phyloP scores from a whole-genome alignment of 495 filamentous ascomycete species.

The Polyplosphaeria fusca region DNA sequence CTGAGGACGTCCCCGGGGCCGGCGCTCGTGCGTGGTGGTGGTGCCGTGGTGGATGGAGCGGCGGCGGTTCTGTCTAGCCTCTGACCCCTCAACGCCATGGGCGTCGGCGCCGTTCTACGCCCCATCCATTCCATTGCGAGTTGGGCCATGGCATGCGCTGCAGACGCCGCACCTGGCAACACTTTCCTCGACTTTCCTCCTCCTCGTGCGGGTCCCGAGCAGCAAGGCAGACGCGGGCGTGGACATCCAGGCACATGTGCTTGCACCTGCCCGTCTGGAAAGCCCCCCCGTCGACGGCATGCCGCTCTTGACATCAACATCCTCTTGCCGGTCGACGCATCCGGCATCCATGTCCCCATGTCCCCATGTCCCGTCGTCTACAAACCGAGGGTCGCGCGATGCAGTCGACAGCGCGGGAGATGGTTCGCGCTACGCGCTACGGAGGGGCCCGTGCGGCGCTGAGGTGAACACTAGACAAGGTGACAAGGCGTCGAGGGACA shows the following conservation, averaged over 20 bases:
- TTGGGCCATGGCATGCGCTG: too few relatives aligned
- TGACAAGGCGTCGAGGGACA: slow-evolving; percentile 1
- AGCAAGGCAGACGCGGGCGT: too few relatives aligned
- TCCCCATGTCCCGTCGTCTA: not conserved
- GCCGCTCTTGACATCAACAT: not conserved
- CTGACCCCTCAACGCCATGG: too few relatives aligned
- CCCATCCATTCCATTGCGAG: too few relatives aligned
- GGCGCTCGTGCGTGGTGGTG: too few relatives aligned
- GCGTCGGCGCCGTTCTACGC: too few relatives aligned
- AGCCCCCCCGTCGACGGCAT: slow-evolving; percentile 1
- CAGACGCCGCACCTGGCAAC: too few relatives aligned
- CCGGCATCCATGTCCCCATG: not conserved
- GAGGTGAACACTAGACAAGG: slow-evolving; percentile 6
- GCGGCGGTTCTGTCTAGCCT: too few relatives aligned
- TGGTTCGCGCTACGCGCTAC: slow-evolving; percentile 26
- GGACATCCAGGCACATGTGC: not conserved
- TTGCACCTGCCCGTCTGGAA: slow-evolving; percentile 14
- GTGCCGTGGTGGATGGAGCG: too few relatives aligned
- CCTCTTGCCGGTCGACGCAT: not conserved
- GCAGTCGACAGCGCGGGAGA: slow-evolving; percentile 7
- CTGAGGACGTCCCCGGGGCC: too few relatives aligned
- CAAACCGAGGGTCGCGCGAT: slow-evolving; percentile 1
- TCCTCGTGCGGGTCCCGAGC: too few relatives aligned
- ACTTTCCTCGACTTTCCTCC: too few relatives aligned
- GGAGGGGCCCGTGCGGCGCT: slow-evolving; percentile 1